A percentile compares a stretch with the other conserved stretches of the same genome.
Evolutionary conservation across 371 early-diverging fungal species (phyloP).

Genomic region (Actinomortierella ambigua): DNA sequence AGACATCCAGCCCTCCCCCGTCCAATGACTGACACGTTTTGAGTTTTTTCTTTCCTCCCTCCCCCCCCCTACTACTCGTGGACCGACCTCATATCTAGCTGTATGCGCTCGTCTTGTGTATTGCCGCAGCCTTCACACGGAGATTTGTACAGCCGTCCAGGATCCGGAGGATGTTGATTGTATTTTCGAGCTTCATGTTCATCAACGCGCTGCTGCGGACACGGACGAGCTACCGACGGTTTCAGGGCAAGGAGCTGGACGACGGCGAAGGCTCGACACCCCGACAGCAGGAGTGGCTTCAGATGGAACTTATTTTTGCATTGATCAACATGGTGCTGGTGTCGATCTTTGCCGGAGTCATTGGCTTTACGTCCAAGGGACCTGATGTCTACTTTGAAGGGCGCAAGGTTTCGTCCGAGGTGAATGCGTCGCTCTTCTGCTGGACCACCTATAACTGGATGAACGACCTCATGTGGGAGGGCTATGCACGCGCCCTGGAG

Average conservation of each 20-base stretch:
- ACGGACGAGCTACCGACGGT: constrained; percentile 19
- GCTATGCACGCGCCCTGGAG: constrained; percentile 32
- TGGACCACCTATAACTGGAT: constrained; percentile 46
- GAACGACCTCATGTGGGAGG: constrained; percentile 37
- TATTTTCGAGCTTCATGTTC: constrained; percentile 28
- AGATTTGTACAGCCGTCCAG: constrained; percentile 38
- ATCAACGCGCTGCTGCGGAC: constrained; percentile 21
- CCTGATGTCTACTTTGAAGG: constrained; percentile 36
- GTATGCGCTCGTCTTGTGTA: constrained; percentile 38
- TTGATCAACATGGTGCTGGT: constrained; percentile 17
- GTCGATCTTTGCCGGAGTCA: constrained; percentile 22
- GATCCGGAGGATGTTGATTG: constrained; percentile 41
- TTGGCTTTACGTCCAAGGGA: constrained; percentile 22
- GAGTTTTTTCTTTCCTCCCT: too few species aligned
- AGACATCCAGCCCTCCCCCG: too few species aligned
- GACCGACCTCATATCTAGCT: constrained; percentile 12
- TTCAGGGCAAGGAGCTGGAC: constrained; percentile 2
- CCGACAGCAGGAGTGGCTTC: constrained; percentile 8
- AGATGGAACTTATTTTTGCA: constrained; percentile 19
- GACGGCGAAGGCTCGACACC: constrained; percentile 6
- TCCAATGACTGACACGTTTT: not conserved
- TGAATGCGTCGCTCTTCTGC: constrained; percentile 35
- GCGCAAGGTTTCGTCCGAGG: constrained; percentile 25
- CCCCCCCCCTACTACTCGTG: not conserved
- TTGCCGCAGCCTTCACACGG: constrained; percentile 37